A percentile compares a stretch with the other conserved stretches of the same genome.
These are phyloP conservation scores for Ceratobasidium sp. DNA, from an alignment of 1,284 basidiomycete genomes.

Conservation along the genomic window DNA sequence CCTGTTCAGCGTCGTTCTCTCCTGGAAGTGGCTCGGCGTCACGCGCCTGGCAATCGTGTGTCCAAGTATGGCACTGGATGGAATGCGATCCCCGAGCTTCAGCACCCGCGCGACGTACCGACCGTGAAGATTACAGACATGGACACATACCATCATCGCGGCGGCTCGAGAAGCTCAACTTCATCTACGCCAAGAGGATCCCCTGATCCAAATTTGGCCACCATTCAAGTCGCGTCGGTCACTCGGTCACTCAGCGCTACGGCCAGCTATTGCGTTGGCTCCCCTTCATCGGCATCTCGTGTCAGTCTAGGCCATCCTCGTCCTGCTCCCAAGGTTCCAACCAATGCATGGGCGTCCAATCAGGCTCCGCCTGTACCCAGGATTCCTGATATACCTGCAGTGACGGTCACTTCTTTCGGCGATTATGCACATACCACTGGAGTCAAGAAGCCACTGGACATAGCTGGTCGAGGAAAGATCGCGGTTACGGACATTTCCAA, in stretches of 20 bases:
- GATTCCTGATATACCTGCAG: slow-evolving; percentile 12
- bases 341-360: slow-evolving; percentile 4
- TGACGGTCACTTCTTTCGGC: slow-evolving; percentile 6
- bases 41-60: slow-evolving; percentile 19
- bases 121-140: slow-evolving; percentile 32
- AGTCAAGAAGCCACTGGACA: slow-evolving; percentile 21
- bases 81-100: slow-evolving; percentile 14
- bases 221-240: slow-evolving; percentile 37
- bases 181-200: slow-evolving; percentile 21
- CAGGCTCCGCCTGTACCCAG: slow-evolving; percentile 13
- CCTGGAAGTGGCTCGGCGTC: slow-evolving; percentile 15
- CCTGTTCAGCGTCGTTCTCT: slow-evolving; percentile 25
- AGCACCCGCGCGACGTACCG: not conserved
- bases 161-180: slow-evolving; percentile 21
- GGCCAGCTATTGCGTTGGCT: slow-evolving; percentile 18
- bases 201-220: slow-evolving; percentile 34
- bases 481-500: slow-evolving; percentile 37
- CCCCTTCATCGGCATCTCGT: slow-evolving; percentile 13
- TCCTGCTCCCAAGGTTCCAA: slow-evolving; percentile 31
- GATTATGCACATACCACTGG: not conserved
- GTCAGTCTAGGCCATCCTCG: slow-evolving; percentile 24
- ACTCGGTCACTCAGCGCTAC: slow-evolving; percentile 30
- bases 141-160: slow-evolving; percentile 31
- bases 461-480: slow-evolving; percentile 31
- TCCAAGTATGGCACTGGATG: slow-evolving; percentile 22